Percentiles rank a stretch among this genome's conserved stretches.
These are phyloP conservation scores for Claviceps pazoutovae DNA, from an alignment of 2,329 filamentous ascomycete species.

Conservation along the genomic window DNA sequence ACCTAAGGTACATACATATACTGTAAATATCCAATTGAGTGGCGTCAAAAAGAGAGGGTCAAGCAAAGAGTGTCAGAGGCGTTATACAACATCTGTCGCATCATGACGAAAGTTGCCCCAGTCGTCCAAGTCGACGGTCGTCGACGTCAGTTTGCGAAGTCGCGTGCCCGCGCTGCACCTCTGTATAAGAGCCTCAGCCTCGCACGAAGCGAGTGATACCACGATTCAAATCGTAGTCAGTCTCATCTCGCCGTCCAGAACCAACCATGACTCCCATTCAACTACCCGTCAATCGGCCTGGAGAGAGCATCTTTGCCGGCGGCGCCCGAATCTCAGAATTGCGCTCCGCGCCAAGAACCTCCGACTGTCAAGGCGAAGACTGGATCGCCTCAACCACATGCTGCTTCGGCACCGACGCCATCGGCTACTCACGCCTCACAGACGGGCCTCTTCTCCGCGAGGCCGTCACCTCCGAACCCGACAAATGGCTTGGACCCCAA, in stretches of 20 bases:
- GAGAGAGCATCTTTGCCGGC: constrained; percentile 8
- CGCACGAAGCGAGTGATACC: too few species aligned
- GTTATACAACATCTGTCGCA: too few species aligned
- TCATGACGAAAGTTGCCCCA: background rate
- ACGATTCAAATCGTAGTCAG: too few species aligned
- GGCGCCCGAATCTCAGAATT: constrained; percentile 8
- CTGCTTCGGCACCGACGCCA: constrained; percentile 7
- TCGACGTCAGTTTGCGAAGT: background rate
- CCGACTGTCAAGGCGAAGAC: constrained; percentile 9
- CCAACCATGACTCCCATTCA: constrained; percentile 7
- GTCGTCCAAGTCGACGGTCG: background rate
- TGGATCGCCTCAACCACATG: constrained; percentile 11
- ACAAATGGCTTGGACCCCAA: constrained; percentile 9
- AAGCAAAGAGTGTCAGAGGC: too few species aligned
- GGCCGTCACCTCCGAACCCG: constrained; percentile 7
- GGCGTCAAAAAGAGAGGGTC: too few species aligned
- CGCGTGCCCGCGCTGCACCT: background rate
- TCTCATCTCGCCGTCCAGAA: too few species aligned
- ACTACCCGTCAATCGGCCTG: constrained; percentile 9
- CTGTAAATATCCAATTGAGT: too few species aligned
- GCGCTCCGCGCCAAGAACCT: constrained; percentile 1
- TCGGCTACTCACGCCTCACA: constrained; percentile 8
- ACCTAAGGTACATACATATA: too few species aligned
- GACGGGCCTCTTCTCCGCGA: constrained; percentile 9
- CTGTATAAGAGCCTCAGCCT: too few species aligned